A percentile compares a stretch with the other conserved stretches of the same genome.
These are phyloP conservation scores for Saccharomyces hybrid DNA, from an alignment of 1,139 yeast genomes.

Conservation along the genomic window DNA sequence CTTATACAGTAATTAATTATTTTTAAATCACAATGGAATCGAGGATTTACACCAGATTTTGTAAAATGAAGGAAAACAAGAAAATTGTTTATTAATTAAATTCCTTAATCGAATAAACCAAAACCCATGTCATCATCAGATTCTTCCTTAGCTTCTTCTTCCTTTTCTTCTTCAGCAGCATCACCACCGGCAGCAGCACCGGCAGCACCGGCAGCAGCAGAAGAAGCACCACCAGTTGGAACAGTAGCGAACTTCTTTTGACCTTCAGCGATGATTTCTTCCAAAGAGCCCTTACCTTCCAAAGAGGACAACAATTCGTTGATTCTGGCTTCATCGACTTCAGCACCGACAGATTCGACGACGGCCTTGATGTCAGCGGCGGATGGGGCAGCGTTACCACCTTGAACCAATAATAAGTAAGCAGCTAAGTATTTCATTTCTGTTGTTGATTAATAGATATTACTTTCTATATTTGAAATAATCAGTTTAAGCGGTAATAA, in stretches of 20 bases:
- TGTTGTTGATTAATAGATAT: conserved; percentile 26
- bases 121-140: conserved; percentile 78
- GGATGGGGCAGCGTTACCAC: conserved; percentile 85
- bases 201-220: conserved; percentile 62
- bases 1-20: conserved; percentile 1
- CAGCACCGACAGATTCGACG: conserved; percentile 90
- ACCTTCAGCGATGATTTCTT: conserved; percentile 94
- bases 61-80: conserved; percentile 1
- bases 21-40: background rate
- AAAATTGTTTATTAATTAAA: conserved; percentile 5
- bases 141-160: conserved; percentile 50
- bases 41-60: background rate
- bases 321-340: conserved; percentile 87
- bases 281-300: conserved; percentile 81
- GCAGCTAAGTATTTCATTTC: conserved; percentile 90
- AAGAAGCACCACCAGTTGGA: conserved; percentile 96
- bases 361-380: conserved; percentile 86
- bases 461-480: conserved; percentile 25
- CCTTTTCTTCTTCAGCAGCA: conserved; percentile 53
- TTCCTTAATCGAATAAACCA: conserved; percentile 76
- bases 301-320: conserved; percentile 79
- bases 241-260: conserved; percentile 90
- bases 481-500: conserved; percentile 32
- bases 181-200: conserved; percentile 66
- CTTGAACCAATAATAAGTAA: conserved; percentile 78